phyloP scores from a whole-genome alignment of 1,139 yeast genomes.

The Pneumocystis jirovecii region DNA sequence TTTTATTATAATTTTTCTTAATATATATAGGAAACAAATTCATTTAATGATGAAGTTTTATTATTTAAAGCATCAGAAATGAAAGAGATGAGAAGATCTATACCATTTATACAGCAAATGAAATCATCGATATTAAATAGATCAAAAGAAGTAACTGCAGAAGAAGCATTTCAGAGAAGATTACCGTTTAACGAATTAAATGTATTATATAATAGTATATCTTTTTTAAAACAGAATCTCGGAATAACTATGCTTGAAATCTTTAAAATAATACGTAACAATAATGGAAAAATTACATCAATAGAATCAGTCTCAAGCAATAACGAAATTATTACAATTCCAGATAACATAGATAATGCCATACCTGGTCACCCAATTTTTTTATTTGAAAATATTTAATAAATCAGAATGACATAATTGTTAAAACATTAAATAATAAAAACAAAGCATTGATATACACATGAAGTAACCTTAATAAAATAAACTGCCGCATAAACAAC shows the following conservation, averaged over 20 bases:
- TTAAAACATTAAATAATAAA: background rate
- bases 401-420: background rate
- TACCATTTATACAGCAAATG: slow-evolving; percentile 73
- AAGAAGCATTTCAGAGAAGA: slow-evolving; percentile 41
- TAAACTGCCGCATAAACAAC: background rate
- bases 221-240: slow-evolving; percentile 39
- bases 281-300: slow-evolving; percentile 31
- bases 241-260: slow-evolving; percentile 45
- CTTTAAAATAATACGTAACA: slow-evolving; percentile 45
- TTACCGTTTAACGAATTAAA: slow-evolving; percentile 66
- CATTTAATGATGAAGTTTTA: slow-evolving; percentile 9
- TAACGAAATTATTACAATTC: slow-evolving; percentile 51
- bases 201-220: slow-evolving; percentile 40
- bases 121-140: slow-evolving; percentile 55
- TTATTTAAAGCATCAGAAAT: slow-evolving; percentile 19
- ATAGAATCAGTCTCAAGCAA: slow-evolving; percentile 30
- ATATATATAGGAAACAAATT: slow-evolving; percentile 9
- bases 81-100: slow-evolving; percentile 69
- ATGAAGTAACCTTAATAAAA: background rate
- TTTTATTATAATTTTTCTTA: background rate
- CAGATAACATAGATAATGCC: slow-evolving; percentile 66
- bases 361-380: slow-evolving; percentile 93
- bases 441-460: background rate
- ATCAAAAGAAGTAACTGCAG: slow-evolving; percentile 21
- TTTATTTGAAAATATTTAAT: slow-evolving; percentile 40